Base-by-base conservation (phyloP, 768 basidiomycete species). In the Lactarius trivialis region DNA sequence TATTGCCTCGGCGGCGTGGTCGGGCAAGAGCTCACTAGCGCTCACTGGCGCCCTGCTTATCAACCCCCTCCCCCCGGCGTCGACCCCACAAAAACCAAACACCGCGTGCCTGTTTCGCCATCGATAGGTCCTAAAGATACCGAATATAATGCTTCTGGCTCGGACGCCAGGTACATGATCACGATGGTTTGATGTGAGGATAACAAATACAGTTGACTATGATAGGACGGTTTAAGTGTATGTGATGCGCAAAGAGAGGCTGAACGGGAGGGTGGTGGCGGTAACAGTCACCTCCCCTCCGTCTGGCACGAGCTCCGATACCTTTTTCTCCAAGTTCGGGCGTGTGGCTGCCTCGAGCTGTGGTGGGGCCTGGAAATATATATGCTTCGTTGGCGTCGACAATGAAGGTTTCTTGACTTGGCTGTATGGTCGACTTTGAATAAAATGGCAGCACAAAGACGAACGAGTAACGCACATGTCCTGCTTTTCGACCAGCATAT, bases 351-450 rank as follows among this genome's bases (percentile, higher is more conserved):
- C 78, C 72, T 97, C 92, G 15, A 99, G 81, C 70, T 93, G 91
- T 5, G 93, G 91, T 8, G 97, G 96, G 1, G 91, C 91, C 73
- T 96, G 93, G 72, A 94, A 85, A 78, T 97, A 99, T 41, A 98
- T 85, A 39, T 88, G 89, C 68, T 80, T 82, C 26, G 80, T 81
- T 6, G 85, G 79, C 0, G 86, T 84, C 4, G 95, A 91, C 19
- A 99, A 73, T 0, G 97, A 98, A 0, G 97, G 97, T 71, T 87
- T 93, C 77, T 94, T 96, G 76, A 98, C 89, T 84, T 98, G 97
- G 66, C 97, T 99, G 70, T 5, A 36, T 28, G 28, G 41, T 8
- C 6, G 12, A n/a, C n/a, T n/a, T 34, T 21, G 30, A 32, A 62
- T 17, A 15, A 33, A 39, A 7, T 6, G 48, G 24, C 32, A 34